Percentiles rank a stretch among this genome's conserved stretches.
Evolutionary conservation across 139 green algal species (phyloP).

Genomic region (Pseudopediastrum boryanum): DNA sequence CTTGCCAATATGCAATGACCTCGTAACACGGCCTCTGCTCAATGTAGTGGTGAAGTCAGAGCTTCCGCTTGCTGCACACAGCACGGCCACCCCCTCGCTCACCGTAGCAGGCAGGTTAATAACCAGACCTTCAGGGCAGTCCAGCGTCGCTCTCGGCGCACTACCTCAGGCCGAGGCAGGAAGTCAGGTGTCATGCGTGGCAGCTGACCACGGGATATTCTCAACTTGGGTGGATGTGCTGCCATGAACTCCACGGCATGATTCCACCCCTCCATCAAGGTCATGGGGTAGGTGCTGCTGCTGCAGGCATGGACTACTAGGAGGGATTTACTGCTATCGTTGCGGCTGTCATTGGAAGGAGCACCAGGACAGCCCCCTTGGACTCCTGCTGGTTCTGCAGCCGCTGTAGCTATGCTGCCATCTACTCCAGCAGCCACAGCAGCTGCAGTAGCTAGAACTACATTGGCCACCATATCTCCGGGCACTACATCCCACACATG

Average conservation of each 20-base stretch:
- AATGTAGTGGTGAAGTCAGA: too few relatives aligned
- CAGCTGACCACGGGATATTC: slow-evolving; percentile 1
- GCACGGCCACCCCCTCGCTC: not conserved
- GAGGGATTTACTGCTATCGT: not conserved
- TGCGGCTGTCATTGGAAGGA: not conserved
- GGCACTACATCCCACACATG: slow-evolving; percentile 60
- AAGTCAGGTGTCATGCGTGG: slow-evolving; percentile 6
- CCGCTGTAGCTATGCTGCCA: not conserved
- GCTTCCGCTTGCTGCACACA: too few relatives aligned
- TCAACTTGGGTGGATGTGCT: not conserved
- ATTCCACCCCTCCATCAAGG: slow-evolving; percentile 23
- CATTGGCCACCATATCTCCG: slow-evolving; percentile 54
- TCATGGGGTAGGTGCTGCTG: slow-evolving; percentile 36
- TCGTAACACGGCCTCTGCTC: too few relatives aligned
- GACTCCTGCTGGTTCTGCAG: not conserved
- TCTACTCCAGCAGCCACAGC: slow-evolving; percentile 12
- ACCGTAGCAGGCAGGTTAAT: slow-evolving; percentile 22
- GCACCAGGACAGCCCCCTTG: not conserved
- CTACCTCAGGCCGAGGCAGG: not conserved
- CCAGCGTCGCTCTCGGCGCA: not conserved
- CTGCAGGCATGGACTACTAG: slow-evolving; percentile 35
- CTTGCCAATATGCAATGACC: too few relatives aligned
- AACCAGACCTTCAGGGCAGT: slow-evolving; percentile 6
- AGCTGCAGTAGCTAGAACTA: slow-evolving; percentile 53
- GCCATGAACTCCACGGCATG: slow-evolving; percentile 19